phyloP scores from a whole-genome alignment of 352 stramenopile species.

The Pythium periplocum region DNA sequence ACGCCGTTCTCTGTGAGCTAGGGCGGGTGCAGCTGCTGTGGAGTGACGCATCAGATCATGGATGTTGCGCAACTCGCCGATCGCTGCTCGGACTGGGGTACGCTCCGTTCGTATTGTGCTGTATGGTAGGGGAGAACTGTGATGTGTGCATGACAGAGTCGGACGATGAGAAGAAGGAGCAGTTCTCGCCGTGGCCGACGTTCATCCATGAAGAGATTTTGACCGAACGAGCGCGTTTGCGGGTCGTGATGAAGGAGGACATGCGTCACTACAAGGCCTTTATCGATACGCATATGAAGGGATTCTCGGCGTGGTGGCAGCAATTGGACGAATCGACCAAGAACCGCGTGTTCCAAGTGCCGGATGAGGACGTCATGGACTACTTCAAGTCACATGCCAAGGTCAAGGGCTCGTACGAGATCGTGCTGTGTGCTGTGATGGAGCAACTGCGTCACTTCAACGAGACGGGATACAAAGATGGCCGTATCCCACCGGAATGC shows the following conservation, averaged over 20 bases:
- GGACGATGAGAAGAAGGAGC: constrained; percentile 88
- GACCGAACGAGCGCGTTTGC: constrained; percentile 83
- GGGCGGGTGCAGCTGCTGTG: constrained; percentile 89
- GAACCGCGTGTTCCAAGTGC: constrained; percentile 77
- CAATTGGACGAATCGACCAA: constrained; percentile 39
- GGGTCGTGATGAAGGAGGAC: constrained; percentile 77
- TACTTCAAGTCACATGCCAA: constrained; percentile 79
- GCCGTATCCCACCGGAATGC: constrained; percentile 65
- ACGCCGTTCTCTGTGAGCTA: constrained; percentile 10
- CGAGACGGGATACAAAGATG: constrained; percentile 88
- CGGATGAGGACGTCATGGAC: constrained; percentile 78
- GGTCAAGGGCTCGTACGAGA: constrained; percentile 89
- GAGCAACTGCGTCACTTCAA: constrained; percentile 93
- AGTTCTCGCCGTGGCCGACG: constrained; percentile 73
- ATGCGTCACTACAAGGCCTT: constrained; percentile 65
- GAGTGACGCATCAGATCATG: constrained; percentile 86
- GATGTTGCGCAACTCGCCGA: constrained; percentile 77
- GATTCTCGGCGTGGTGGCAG: constrained; percentile 54
- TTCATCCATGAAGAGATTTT: constrained; percentile 93
- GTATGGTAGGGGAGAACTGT: neutral
- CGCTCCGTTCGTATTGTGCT: neutral
- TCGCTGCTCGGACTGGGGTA: constrained; percentile 88
- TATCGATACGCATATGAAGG: constrained; percentile 59
- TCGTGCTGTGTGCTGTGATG: constrained; percentile 85
- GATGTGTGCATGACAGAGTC: constrained; percentile 56